Evolutionary conservation across 2,329 filamentous ascomycete genomes (phyloP).

Genomic region (Colletotrichum liriopes): DNA sequence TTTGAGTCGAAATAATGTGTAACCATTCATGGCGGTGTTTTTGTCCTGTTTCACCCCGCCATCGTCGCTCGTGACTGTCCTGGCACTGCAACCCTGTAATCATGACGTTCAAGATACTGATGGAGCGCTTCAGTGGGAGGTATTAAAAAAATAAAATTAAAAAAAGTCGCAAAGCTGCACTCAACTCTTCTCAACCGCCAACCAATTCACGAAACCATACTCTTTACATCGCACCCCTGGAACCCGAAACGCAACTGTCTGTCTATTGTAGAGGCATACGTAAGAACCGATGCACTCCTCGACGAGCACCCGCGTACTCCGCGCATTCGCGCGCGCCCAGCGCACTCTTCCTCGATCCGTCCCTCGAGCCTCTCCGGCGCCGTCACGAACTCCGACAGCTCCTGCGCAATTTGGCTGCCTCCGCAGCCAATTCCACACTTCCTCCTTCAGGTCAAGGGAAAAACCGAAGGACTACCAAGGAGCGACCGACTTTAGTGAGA

Average conservation of each 20-base stretch:
- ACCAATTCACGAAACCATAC: not conserved
- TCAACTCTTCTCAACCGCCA: constrained; percentile 8
- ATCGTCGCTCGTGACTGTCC: not conserved
- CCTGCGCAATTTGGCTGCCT: constrained; percentile 3
- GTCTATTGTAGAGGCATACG: not conserved
- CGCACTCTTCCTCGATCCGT: constrained; percentile 26
- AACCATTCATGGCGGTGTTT: not conserved
- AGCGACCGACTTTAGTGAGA: constrained; percentile 76
- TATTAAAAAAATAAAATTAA: not conserved
- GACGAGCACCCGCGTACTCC: constrained; percentile 23
- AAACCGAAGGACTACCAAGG: constrained; percentile 45
- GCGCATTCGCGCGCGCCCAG: constrained; percentile 35
- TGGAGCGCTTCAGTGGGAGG: not conserved
- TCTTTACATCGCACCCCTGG: not conserved
- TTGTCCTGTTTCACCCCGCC: not conserved
- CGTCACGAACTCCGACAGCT: constrained; percentile 10
- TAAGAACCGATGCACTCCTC: constrained; percentile 15
- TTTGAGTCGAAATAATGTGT: not conserved
- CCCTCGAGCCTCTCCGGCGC: not conserved
- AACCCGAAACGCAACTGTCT: too few species aligned
- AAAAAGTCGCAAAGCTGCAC: constrained; percentile 3
- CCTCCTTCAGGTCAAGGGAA: not conserved
- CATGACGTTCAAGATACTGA: constrained; percentile 40
- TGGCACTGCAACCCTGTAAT: constrained; percentile 27
- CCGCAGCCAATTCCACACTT: constrained; percentile 32